phyloP scores from a whole-genome alignment of 2,329 filamentous ascomycete species.

The Fusarium sp. region DNA sequence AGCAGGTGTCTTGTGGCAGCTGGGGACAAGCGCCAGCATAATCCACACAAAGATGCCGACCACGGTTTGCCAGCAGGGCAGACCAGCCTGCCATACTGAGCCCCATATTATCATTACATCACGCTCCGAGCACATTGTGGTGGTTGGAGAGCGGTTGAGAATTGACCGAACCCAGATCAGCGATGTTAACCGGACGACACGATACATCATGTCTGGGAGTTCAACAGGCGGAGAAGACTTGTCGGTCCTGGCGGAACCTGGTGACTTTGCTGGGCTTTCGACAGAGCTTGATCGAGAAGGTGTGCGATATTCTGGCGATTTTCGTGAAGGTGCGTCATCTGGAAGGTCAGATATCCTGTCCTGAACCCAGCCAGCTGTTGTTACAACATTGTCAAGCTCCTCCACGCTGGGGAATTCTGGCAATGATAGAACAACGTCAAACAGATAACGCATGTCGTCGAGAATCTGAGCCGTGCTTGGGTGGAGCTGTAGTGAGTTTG shows the following conservation, averaged over 20 bases:
- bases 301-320: constrained; percentile 18
- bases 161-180: constrained; percentile 63
- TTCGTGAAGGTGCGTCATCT: constrained; percentile 38
- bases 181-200: constrained; percentile 59
- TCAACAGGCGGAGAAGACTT: constrained; percentile 35
- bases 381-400: constrained; percentile 54
- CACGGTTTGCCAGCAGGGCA: constrained; percentile 59
- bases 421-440: constrained; percentile 57
- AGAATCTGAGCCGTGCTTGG: constrained; percentile 61
- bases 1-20: constrained; percentile 53
- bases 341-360: constrained; percentile 53
- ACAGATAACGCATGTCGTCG: constrained; percentile 63
- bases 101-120: constrained; percentile 61
- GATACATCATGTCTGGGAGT: constrained; percentile 59
- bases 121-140: constrained; percentile 51
- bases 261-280: constrained; percentile 24
- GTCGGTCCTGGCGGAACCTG: constrained; percentile 25
- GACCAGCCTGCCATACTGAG: constrained; percentile 59
- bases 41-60: constrained; percentile 64
- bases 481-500: constrained; percentile 58
- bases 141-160: constrained; percentile 55
- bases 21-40: constrained; percentile 56
- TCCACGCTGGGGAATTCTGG: constrained; percentile 49
- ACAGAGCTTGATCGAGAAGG: constrained; percentile 28
- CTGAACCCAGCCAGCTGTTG: constrained; percentile 55